Evolutionary conservation across 495 filamentous ascomycete genomes (phyloP).

Genomic region (Penicillium cinerascens): DNA sequence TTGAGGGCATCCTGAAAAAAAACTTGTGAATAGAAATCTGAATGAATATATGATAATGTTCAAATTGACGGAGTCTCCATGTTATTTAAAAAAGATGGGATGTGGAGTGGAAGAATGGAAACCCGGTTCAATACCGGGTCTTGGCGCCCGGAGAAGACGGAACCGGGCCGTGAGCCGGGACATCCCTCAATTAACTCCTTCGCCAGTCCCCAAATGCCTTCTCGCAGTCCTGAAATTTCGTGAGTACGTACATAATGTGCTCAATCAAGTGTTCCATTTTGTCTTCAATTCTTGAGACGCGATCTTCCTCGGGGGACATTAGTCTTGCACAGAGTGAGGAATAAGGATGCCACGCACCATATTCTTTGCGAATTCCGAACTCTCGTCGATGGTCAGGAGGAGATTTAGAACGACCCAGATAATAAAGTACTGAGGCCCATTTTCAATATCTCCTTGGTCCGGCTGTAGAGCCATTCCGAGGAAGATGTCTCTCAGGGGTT

Average conservation of each 20-base stretch:
- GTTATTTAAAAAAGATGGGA: background rate
- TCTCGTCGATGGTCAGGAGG: conserved; percentile 11
- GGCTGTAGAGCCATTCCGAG: too few species aligned
- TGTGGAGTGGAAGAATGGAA: conserved; percentile 5
- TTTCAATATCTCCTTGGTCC: too few species aligned
- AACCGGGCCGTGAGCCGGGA: conserved; percentile 19
- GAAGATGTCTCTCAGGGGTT: too few species aligned
- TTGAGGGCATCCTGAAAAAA: conserved; percentile 18
- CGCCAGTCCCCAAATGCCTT: conserved; percentile 35
- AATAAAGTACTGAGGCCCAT: too few species aligned
- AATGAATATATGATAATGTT: background rate
- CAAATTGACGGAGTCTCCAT: background rate
- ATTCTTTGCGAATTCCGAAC: conserved; percentile 14
- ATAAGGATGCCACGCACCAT: conserved; percentile 5
- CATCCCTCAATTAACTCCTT: conserved; percentile 14
- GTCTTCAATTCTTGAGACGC: conserved; percentile 35
- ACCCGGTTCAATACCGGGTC: conserved; percentile 13
- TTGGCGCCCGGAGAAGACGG: conserved; percentile 22
- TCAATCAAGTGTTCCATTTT: conserved; percentile 34
- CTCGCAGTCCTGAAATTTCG: conserved; percentile 30
- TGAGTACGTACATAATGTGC: conserved; percentile 19
- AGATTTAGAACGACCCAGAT: too few species aligned
- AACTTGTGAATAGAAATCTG: background rate
- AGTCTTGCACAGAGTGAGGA: background rate
- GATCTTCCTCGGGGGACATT: conserved; percentile 28